These are phyloP conservation scores for Multifurca ochricompacta DNA, from an alignment of 768 basidiomycete genomes.

Conservation along the genomic window DNA sequence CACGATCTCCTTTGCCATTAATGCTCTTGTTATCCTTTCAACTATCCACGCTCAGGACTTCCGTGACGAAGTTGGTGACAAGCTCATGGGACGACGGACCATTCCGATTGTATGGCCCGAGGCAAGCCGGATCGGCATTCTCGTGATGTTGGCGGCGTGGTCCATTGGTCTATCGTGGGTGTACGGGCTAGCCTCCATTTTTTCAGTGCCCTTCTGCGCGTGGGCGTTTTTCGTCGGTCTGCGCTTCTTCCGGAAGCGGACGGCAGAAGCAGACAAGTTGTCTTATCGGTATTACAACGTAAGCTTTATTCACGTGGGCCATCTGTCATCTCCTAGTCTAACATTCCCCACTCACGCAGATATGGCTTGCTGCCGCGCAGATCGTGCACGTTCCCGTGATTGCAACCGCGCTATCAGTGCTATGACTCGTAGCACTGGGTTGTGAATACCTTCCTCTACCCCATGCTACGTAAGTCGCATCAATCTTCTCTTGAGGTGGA, in stretches of 20 bases:
- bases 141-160: conserved; percentile 23
- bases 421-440: neutral
- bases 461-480: neutral
- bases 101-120: conserved; percentile 24
- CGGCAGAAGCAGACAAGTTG: conserved; percentile 21
- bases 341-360: neutral
- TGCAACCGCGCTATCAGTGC: neutral
- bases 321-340: neutral
- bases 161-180: conserved; percentile 20
- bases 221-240: conserved; percentile 20
- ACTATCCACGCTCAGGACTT: conserved; percentile 35
- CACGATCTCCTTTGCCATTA: conserved; percentile 21
- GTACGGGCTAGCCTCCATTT: conserved; percentile 20
- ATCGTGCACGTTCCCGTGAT: conserved; percentile 6
- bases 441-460: no score
- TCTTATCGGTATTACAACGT: conserved; percentile 29
- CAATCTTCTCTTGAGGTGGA: no score
- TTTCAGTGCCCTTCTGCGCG: conserved; percentile 10
- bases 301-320: neutral
- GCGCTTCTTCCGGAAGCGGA: conserved; percentile 19
- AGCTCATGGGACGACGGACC: conserved; percentile 26
- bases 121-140: conserved; percentile 19
- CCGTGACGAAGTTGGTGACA: conserved; percentile 28
- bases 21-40: conserved; percentile 27
- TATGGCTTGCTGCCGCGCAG: conserved; percentile 10